Evolutionary conservation across 1,139 yeast genomes (phyloP).

Genomic region (Pichia terricola): DNA sequence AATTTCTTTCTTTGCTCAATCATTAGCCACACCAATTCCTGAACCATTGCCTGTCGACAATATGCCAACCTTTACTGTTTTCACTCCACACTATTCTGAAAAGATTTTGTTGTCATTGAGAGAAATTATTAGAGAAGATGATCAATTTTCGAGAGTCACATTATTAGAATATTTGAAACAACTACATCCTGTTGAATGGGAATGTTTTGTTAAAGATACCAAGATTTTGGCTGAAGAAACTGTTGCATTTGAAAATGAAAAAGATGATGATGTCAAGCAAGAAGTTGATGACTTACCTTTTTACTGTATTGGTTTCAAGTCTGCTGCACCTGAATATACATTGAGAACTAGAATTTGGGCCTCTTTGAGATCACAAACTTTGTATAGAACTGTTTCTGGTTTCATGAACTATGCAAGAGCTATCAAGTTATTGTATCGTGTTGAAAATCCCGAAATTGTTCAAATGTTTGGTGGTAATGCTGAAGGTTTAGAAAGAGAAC

Average conservation of each 20-base stretch:
- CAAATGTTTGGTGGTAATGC: constrained; percentile 81
- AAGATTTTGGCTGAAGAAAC: constrained; percentile 93
- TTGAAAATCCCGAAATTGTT: constrained; percentile 97
- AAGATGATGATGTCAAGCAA: constrained; percentile 37
- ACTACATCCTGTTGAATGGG: constrained; percentile 98
- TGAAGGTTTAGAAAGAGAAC: constrained; percentile 85
- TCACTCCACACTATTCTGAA: constrained; percentile 97
- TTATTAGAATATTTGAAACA: constrained; percentile 93
- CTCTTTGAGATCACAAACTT: constrained; percentile 44
- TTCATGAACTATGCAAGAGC: constrained; percentile 60
- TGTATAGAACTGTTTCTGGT: constrained; percentile 46
- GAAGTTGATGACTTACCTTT: constrained; percentile 93
- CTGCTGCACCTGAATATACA: constrained; percentile 45
- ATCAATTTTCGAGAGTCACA: constrained; percentile 95
- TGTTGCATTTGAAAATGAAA: constrained; percentile 43
- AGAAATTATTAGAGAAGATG: constrained; percentile 98
- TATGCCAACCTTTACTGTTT: constrained; percentile 97
- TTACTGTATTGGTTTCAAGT: constrained; percentile 64
- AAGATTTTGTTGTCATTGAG: constrained; percentile 89
- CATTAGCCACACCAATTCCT: constrained; percentile 95
- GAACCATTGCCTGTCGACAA: constrained; percentile 98
- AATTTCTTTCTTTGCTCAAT: constrained; percentile 97
- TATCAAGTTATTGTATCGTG: constrained; percentile 91
- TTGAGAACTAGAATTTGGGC: constrained; percentile 51
- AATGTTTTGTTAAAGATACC: constrained; percentile 96